Percentiles rank a stretch among this genome's conserved stretches.
Evolutionary conservation across 306 rosid genomes (phyloP).

Genomic region (Dryas octopetala): DNA sequence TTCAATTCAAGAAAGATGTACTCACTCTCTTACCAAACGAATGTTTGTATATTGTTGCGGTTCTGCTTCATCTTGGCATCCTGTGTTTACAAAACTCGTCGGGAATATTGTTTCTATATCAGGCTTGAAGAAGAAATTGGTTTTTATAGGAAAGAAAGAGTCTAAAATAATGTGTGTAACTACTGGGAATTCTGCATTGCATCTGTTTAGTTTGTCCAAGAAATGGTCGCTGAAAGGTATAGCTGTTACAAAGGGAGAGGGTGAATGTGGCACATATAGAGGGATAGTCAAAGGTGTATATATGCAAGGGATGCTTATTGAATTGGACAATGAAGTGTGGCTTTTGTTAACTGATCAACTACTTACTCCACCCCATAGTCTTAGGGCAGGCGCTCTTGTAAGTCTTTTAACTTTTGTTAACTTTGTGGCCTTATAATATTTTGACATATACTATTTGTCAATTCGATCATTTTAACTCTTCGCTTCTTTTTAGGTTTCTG

Average conservation of each 20-base stretch:
- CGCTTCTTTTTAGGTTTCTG: conserved; percentile 50
- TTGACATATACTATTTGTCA: neutral
- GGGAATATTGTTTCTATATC: conserved; percentile 44
- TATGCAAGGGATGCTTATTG: conserved; percentile 88
- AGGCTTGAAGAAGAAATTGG: conserved; percentile 68
- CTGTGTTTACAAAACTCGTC: conserved; percentile 56
- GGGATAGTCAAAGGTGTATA: conserved; percentile 65
- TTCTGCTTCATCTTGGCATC: conserved; percentile 67
- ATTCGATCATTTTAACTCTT: neutral
- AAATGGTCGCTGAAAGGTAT: conserved; percentile 24
- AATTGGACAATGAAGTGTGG: conserved; percentile 87
- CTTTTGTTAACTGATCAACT: conserved; percentile 71
- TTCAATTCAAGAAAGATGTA: conserved; percentile 24
- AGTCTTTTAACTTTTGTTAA: conserved; percentile 33
- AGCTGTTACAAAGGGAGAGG: conserved; percentile 39
- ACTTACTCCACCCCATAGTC: conserved; percentile 63
- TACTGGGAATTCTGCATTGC: conserved; percentile 47
- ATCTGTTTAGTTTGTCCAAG: conserved; percentile 33
- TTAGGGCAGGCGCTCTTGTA: conserved; percentile 81
- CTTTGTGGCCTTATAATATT: neutral
- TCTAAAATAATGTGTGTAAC: conserved; percentile 70
- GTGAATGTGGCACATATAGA: conserved; percentile 65
- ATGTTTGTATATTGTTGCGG: conserved; percentile 61
- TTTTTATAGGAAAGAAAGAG: conserved; percentile 50
- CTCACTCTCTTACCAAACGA: conserved; percentile 53